These are phyloP conservation scores for Talaromyces trachyspermus DNA, from an alignment of 495 filamentous ascomycete genomes.

Conservation along the genomic window DNA sequence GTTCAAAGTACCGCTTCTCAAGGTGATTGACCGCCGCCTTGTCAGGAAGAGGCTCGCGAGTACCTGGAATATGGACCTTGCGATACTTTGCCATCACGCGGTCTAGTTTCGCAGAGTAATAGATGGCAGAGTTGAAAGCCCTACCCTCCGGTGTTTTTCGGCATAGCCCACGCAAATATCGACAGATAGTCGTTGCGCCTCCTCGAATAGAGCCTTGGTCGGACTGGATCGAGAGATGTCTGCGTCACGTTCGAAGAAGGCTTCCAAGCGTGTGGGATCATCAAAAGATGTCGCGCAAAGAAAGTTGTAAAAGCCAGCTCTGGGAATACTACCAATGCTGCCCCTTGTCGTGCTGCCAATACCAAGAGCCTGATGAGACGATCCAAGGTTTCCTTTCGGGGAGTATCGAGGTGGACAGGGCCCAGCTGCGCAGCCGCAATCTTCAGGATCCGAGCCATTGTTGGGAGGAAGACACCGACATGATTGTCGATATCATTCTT, in stretches of 20 bases:
- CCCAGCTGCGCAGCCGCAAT: slow-evolving; percentile 39
- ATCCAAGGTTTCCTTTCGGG: slow-evolving; percentile 24
- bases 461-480: slow-evolving; percentile 7
- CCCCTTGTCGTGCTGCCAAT: slow-evolving; percentile 23
- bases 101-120: no score
- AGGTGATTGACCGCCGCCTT: no score
- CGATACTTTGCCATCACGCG: no score
- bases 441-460: slow-evolving; percentile 23
- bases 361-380: slow-evolving; percentile 36
- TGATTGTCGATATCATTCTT: no score
- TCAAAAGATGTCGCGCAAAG: slow-evolving; percentile 34
- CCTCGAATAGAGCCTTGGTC: slow-evolving; percentile 37
- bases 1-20: no score
- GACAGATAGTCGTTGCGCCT: slow-evolving; percentile 26
- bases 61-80: no score
- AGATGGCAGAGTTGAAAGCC: no score
- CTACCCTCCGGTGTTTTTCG: no score
- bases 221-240: slow-evolving; percentile 20
- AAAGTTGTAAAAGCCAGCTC: slow-evolving; percentile 43
- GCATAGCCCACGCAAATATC: slow-evolving; percentile 40
- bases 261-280: slow-evolving; percentile 26
- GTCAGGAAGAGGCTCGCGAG: no score
- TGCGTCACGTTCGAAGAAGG: slow-evolving; percentile 38
- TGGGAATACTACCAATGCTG: slow-evolving; percentile 38
- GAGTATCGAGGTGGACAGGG: slow-evolving; percentile 25